Base-by-base conservation (phyloP, 805 yeast genomes). In the Candida maesae region DNA sequence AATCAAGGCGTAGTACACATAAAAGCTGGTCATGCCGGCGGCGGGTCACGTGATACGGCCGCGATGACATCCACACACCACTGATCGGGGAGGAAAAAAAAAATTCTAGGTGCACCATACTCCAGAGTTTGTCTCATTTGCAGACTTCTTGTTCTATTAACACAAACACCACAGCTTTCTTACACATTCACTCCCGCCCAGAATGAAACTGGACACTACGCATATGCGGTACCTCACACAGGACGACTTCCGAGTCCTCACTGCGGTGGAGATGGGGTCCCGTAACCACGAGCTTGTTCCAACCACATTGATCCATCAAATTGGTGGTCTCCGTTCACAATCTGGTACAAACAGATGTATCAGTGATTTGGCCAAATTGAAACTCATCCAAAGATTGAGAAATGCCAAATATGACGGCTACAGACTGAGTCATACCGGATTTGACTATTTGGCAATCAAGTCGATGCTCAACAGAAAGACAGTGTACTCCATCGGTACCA, bases 321-420 rank as follows among this genome's bases (percentile, higher is more conserved):
- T 89, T 24, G 86, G 95, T 12, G 86, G 88, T 4, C 61, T 89
- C 55, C 76, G 84, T 50, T 79, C 88, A 16, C 76, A 78, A 6
- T 78, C 95, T 2, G 82, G 84, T 20, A 85, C 95, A 1, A 81
- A 81, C 55, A 73, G 86, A 54, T 77, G 87, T 18, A 84, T 93
- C 30, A 76, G 87, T 12, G 95, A 86, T 54, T 70, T 93, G 46
- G 97, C 98, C 19, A 91, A 91, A 63, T 66, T 88, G 47, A 88
- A 81, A 53, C 67, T 93, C 38, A 74, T 93, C 18, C 73, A 91
- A 2, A 73, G 81, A 48, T 70, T 88, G 44, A 75, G 96, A 65
- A 93, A 93, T 62, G 95, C 96, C 25, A 87, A 81, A 55, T 91
- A 93, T 63, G 99, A 93, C 60, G 99, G 99, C 11, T 93, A 86